Conservation (phyloP, 2,329 filamentous ascomycete species). For the Setomelanomma holmii region DNA sequence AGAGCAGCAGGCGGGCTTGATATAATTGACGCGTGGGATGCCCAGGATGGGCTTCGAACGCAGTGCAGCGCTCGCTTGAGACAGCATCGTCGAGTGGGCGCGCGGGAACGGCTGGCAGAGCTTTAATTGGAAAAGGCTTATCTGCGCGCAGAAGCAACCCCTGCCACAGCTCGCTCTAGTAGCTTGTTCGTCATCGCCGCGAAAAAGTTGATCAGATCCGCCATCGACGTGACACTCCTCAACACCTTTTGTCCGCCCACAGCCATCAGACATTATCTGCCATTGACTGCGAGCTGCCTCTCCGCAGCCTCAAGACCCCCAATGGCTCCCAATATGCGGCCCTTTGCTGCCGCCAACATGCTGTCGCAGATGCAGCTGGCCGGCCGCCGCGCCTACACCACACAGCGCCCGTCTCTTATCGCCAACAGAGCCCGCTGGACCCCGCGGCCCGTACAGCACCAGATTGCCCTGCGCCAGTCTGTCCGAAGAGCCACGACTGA, state of each 20-base stretch:
- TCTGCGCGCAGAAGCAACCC: constrained; percentile 2
- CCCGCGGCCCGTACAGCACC: constrained; percentile 39
- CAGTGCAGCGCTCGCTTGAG: neutral
- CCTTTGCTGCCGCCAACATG: constrained; percentile 39
- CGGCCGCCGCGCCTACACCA: constrained; percentile 45
- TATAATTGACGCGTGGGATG: constrained; percentile 12
- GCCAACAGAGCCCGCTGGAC: constrained; percentile 45
- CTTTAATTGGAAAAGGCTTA: constrained; percentile 21
- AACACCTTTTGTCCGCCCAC: constrained; percentile 17
- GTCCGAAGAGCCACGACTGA: constrained; percentile 44
- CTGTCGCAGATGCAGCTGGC: constrained; percentile 42
- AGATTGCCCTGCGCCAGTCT: constrained; percentile 46
- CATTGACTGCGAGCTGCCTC: constrained; percentile 17
- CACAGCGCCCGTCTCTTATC: constrained; percentile 42
- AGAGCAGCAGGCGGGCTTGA: neutral
- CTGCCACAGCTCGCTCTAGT: constrained; percentile 6
- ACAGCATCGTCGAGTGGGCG: constrained; percentile 10
- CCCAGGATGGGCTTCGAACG: neutral
- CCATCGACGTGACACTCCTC: constrained; percentile 12
- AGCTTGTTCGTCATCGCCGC: constrained; percentile 35
- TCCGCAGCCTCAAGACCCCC: constrained; percentile 13
- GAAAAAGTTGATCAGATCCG: constrained; percentile 37
- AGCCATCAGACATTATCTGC: constrained; percentile 10
- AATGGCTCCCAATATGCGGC: constrained; percentile 49
- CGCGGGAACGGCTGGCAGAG: constrained; percentile 12